These are phyloP conservation scores for Raphanus raphanistrum DNA, from an alignment of 345 rosid genomes.

Conservation along the genomic window DNA sequence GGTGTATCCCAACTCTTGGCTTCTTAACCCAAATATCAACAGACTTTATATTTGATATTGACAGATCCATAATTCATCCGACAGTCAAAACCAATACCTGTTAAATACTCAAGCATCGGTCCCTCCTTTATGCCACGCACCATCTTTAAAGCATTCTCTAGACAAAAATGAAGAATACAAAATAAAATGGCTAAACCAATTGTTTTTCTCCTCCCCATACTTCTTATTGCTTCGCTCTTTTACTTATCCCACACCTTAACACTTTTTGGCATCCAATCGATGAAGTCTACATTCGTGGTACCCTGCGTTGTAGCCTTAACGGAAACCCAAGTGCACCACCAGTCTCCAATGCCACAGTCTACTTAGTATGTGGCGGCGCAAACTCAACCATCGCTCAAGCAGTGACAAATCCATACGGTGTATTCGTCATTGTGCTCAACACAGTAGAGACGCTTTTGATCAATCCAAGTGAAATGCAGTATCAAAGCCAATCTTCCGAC, in stretches of 20 bases:
- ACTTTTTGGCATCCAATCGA: not conserved
- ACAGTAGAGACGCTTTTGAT: not conserved
- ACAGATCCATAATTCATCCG: not conserved
- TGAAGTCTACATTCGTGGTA: not conserved
- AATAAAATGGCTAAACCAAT: not conserved
- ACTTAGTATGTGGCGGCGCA: not conserved
- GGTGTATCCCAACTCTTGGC: not conserved
- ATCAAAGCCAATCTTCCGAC: not conserved
- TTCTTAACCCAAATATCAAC: not conserved
- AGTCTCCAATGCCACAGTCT: not conserved
- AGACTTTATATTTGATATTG: not conserved
- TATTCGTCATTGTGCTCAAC: not conserved
- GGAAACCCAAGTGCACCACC: not conserved
- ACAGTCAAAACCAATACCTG: not conserved
- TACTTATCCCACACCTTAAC: not conserved
- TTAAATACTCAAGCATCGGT: not conserved
- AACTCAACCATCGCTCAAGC: not conserved
- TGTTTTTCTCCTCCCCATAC: not conserved
- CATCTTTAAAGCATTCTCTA: not conserved
- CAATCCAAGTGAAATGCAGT: not conserved
- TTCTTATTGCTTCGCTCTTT: not conserved
- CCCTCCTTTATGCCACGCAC: not conserved
- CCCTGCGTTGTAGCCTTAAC: not conserved
- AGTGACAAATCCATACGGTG: not conserved
- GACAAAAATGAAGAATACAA: not conserved